phyloP scores from a whole-genome alignment of 2,329 filamentous ascomycete genomes.

The Alternaria tenuissima region DNA sequence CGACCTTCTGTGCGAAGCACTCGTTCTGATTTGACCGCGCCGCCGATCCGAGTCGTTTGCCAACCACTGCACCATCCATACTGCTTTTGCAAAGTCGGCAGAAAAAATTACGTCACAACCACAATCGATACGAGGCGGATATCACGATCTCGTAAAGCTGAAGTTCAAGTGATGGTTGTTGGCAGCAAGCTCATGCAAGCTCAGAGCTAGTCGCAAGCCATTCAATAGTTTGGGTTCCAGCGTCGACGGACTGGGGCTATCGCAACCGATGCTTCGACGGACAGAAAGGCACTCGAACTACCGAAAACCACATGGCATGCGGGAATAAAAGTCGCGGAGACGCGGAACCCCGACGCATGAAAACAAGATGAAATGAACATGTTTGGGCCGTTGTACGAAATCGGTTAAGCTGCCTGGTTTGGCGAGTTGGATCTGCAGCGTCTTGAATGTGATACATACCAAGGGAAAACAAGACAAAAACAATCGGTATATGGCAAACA shows the following conservation, averaged over 20 bases:
- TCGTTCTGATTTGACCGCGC: background rate
- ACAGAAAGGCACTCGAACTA: background rate
- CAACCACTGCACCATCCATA: background rate
- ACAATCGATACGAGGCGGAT: conserved; percentile 2
- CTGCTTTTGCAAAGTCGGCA: background rate
- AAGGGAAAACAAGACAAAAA: conserved; percentile 25
- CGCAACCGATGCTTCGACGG: background rate
- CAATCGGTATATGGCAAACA: conserved; percentile 32
- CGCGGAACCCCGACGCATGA: conserved; percentile 19
- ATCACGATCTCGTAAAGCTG: conserved; percentile 1
- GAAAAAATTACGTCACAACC: background rate
- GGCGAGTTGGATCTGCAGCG: conserved; percentile 21
- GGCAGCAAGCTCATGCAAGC: background rate
- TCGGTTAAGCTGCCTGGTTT: background rate
- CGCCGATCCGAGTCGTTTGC: background rate
- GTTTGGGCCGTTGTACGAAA: background rate
- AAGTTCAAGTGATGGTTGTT: background rate
- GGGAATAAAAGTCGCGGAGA: background rate
- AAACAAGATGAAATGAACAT: background rate
- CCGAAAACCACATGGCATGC: background rate
- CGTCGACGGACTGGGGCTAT: background rate
- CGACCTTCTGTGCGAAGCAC: background rate
- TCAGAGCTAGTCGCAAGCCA: background rate
- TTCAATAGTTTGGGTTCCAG: background rate
- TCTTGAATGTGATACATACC: conserved; percentile 37